Evolutionary conservation across 2,329 filamentous ascomycete genomes (phyloP).

Genomic region (Penicillium carneum): DNA sequence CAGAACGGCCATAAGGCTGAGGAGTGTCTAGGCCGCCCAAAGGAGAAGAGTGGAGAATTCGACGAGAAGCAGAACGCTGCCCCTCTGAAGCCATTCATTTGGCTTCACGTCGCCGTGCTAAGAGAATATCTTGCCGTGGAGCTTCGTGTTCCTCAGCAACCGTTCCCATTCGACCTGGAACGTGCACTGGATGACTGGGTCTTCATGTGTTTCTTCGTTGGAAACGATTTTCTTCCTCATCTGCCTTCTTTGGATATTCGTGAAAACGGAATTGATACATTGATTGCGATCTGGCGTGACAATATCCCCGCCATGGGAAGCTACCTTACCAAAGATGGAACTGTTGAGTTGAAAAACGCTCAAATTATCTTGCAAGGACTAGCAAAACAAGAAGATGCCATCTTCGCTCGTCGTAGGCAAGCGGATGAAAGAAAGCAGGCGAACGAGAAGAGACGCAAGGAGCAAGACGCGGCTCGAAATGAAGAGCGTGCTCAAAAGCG

Average conservation of each 20-base stretch:
- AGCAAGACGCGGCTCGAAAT: slow-evolving; percentile 68
- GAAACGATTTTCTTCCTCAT: slow-evolving; percentile 97
- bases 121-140: slow-evolving; percentile 93
- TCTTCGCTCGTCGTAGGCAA: slow-evolving; percentile 87
- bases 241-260: slow-evolving; percentile 96
- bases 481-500: slow-evolving; percentile 53
- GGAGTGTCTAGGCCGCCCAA: slow-evolving; percentile 80
- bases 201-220: slow-evolving; percentile 98
- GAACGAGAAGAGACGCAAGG: slow-evolving; percentile 76
- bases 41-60: slow-evolving; percentile 78
- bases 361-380: slow-evolving; percentile 88
- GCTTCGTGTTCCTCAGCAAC: slow-evolving; percentile 79
- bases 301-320: slow-evolving; percentile 90
- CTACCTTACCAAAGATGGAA: slow-evolving; percentile 93
- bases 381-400: slow-evolving; percentile 89
- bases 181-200: slow-evolving; percentile 97
- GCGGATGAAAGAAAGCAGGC: slow-evolving; percentile 83
- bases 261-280: slow-evolving; percentile 93
- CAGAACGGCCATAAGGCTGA: slow-evolving; percentile 90
- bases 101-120: slow-evolving; percentile 90
- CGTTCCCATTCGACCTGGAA: slow-evolving; percentile 91
- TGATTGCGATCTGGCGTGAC: slow-evolving; percentile 96
- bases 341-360: slow-evolving; percentile 83
- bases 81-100: slow-evolving; percentile 90
- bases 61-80: slow-evolving; percentile 78